Conservation (phyloP, 1,284 basidiomycete genomes). For the Exobasidium rhododendri region DNA sequence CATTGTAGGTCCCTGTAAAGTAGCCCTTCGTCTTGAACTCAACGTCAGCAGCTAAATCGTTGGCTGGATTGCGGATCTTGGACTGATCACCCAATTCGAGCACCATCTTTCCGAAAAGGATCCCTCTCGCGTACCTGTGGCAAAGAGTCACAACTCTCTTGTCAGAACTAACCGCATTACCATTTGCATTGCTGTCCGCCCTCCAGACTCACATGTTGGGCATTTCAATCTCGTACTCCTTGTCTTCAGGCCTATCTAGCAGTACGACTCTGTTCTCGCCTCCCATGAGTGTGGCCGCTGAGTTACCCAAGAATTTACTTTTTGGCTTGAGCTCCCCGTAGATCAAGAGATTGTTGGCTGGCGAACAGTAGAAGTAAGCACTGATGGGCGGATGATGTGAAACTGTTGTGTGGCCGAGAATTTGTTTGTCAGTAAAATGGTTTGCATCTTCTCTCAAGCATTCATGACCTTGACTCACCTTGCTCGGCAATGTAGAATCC, state of each 20-base stretch:
- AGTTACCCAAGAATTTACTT: constrained; percentile 90
- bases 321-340: constrained; percentile 93
- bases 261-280: constrained; percentile 68
- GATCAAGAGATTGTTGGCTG: constrained; percentile 74
- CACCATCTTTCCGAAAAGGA: constrained; percentile 97
- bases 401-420: constrained; percentile 61
- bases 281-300: constrained; percentile 67
- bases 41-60: constrained; percentile 73
- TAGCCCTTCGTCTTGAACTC: constrained; percentile 99
- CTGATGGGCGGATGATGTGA: constrained; percentile 93
- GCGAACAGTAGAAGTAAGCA: constrained; percentile 93
- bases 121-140: constrained; percentile 81
- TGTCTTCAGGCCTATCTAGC: constrained; percentile 46
- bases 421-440: constrained; percentile 1
- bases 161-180: constrained; percentile 1
- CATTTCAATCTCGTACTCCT: constrained; percentile 52
- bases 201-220: constrained; percentile 50
- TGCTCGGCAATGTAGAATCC: constrained; percentile 98
- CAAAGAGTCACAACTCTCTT: constrained; percentile 3
- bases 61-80: constrained; percentile 76
- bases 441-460: not conserved
- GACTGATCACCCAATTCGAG: constrained; percentile 90
- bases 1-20: constrained; percentile 94
- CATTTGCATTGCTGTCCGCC: no score
- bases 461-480: constrained; percentile 59